Evolutionary conservation across 441 rosid species (phyloP).

Genomic region (Populus trichocarpa): DNA sequence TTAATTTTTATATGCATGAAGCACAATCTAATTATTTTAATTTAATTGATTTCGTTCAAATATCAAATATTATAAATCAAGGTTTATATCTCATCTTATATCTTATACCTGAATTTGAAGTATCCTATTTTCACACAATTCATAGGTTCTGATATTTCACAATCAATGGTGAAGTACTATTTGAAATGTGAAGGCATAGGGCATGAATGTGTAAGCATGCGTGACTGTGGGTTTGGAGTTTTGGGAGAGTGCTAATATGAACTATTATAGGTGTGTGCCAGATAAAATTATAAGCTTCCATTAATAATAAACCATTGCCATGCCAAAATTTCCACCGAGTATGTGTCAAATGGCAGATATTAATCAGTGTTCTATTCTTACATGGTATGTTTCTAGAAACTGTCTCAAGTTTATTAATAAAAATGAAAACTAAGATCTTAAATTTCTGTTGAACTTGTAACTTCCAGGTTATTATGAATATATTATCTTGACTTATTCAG

Average conservation of each 20-base stretch:
- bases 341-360: background rate
- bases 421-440: background rate
- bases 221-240: background rate
- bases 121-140: background rate
- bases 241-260: background rate
- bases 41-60: too few relatives aligned
- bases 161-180: background rate
- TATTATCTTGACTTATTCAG: background rate
- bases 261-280: background rate
- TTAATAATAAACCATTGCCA: background rate
- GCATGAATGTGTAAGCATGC: constrained; percentile 1
- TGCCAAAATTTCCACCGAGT: background rate
- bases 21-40: background rate
- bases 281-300: background rate
- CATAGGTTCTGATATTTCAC: background rate
- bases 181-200: background rate
- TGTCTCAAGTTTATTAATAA: background rate
- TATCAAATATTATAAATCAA: too few relatives aligned
- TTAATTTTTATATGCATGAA: background rate
- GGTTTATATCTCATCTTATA: too few relatives aligned
- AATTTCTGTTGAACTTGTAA: background rate
- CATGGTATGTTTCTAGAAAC: background rate
- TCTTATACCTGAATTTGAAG: too few relatives aligned
- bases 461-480: background rate
- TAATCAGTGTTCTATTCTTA: background rate